Base-by-base conservation (phyloP, 192 early-diverging fungal genomes). In the Pilaira anomala region DNA sequence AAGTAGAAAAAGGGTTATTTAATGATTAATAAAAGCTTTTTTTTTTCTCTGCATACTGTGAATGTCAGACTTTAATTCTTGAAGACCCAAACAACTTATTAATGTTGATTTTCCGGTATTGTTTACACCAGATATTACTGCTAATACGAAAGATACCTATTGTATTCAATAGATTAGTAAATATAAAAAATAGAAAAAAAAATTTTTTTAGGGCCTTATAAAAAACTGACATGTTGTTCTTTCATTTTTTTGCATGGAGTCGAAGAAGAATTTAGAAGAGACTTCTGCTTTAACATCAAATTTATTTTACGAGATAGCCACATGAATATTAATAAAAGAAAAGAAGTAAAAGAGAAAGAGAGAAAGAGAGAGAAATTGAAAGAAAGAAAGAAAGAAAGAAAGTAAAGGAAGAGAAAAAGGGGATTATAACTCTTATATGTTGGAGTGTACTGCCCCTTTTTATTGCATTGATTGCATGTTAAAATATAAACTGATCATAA, bases 51-150 rank as follows among this genome's bases (percentile, higher is more conserved):
- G 29, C n/a, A 30, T 55, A 55, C 53, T 16, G 7, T 55, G 53
- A 36, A 36, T 6, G 11, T 36, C 33, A 6, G 6, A 36, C 28
- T 55, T 48, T 19, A 46, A 19, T 19, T 67, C 59, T 12, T 60
- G 39, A 26, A 60, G 57, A 21, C 48, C 58, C 13, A 67, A 26
- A 21, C 29, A 55, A 11, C 53, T 52, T 40, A 67, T 67, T 49
- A 67, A 45, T 9, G 66, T 49, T 49, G 66, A 67, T 60, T 60
- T 67, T 53, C 66, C 66, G 16, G 49, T 57, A n/a, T 60, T 60
- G 49, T 48, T 48, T 36, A 58, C 50, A 16, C 66, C 66, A 41
- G 33, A 36, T 36, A 48, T 29, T 18, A 67, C 66, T 52, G 50
- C 66, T 29, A 67, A 36, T 3, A 53, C 66, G 60, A 46, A 58